phyloP scores from a whole-genome alignment of 805 yeast species.

The Suhomyces faveliae region DNA sequence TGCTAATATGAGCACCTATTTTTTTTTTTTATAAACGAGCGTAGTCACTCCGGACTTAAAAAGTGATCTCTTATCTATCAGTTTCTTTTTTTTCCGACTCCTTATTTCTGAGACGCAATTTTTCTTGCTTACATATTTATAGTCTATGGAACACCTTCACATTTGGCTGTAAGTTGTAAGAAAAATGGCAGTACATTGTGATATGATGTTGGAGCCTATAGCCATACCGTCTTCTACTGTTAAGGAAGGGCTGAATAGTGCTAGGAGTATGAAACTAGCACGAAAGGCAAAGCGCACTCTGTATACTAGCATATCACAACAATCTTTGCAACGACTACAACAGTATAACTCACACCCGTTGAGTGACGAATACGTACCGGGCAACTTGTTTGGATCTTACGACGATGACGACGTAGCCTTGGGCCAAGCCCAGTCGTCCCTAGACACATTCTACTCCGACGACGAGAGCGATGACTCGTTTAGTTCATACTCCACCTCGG shows the following conservation, averaged over 20 bases:
- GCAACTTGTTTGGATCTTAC: background rate
- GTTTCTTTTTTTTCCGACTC: slow-evolving; percentile 1
- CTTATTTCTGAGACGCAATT: slow-evolving; percentile 1
- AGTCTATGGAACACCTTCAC: background rate
- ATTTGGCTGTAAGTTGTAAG: background rate
- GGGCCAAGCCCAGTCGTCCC: background rate
- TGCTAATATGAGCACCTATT: background rate
- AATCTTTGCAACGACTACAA: slow-evolving; percentile 3
- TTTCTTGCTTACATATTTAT: background rate
- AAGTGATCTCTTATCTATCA: slow-evolving; percentile 4
- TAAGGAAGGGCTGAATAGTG: background rate
- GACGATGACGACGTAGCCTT: slow-evolving; percentile 3
- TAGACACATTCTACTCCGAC: slow-evolving; percentile 7
- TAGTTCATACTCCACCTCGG: slow-evolving; percentile 5
- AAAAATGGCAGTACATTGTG: slow-evolving; percentile 2
- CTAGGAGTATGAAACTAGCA: background rate
- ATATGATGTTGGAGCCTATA: slow-evolving; percentile 3
- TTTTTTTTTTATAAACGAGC: slow-evolving; percentile 1
- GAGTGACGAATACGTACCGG: slow-evolving; percentile 9
- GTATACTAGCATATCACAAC: slow-evolving; percentile 5
- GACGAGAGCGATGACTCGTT: slow-evolving; percentile 7
- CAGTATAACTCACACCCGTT: slow-evolving; percentile 5
- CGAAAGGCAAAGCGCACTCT: slow-evolving; percentile 1
- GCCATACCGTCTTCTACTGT: background rate
- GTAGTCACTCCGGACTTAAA: background rate